Percentiles rank a stretch among this genome's conserved stretches.
Evolutionary conservation across 768 basidiomycete species (phyloP).

Genomic region (Ramaria sp.): DNA sequence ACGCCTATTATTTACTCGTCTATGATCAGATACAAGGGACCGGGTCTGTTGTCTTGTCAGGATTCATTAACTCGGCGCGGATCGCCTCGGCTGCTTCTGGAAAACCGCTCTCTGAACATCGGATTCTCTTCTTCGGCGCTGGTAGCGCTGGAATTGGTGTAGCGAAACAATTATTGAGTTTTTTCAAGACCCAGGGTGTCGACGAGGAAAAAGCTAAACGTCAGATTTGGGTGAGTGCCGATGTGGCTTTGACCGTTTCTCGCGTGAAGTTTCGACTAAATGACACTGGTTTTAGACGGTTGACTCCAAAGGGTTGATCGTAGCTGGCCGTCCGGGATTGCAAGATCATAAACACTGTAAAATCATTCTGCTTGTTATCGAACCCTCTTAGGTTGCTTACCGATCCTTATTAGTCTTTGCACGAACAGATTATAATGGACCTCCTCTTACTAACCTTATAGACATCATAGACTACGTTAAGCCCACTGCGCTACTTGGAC

Average conservation of each 20-base stretch:
- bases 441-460: conserved; percentile 23
- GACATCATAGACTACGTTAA: conserved; percentile 31
- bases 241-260: too few species aligned
- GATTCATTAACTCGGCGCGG: conserved; percentile 29
- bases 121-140: conserved; percentile 34
- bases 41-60: conserved; percentile 31
- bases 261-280: neutral
- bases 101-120: conserved; percentile 25
- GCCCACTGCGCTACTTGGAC: conserved; percentile 33
- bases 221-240: conserved; percentile 25
- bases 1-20: neutral
- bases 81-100: conserved; percentile 21
- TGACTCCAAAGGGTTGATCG: conserved; percentile 32
- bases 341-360: conserved; percentile 28
- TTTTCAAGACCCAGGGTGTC: conserved; percentile 27
- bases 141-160: conserved; percentile 34
- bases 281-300: conserved; percentile 15
- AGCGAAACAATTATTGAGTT: conserved; percentile 29
- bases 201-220: conserved; percentile 27
- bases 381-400: too few species aligned
- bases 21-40: conserved; percentile 24
- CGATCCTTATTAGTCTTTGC: conserved; percentile 20
- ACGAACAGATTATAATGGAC: conserved; percentile 24
- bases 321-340: conserved; percentile 28
- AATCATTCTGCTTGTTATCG: neutral